Evolutionary conservation across 139 green algal genomes (phyloP), one percentile per base, ranked within the genome.

Genomic region (Chlamydomonas schloesseri): DNA sequence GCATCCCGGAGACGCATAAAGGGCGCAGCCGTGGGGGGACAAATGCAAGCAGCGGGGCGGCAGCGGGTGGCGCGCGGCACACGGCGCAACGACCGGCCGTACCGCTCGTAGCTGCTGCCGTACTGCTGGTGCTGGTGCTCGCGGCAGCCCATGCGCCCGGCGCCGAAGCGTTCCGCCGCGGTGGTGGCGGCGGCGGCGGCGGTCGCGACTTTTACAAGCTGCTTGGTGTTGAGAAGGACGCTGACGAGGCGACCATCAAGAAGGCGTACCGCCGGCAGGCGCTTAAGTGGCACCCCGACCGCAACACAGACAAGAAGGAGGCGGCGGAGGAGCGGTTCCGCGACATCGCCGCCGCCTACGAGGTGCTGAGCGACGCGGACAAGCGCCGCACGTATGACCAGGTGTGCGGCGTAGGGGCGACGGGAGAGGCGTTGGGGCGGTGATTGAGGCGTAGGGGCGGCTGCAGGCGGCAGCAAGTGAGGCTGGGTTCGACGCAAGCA

Each of bases 161-260:
- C 21, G 60, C 23, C 42, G 42, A 50, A 50, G 42, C 42, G 6
- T 50, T 50, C 8, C 42, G 42, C 42, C 42, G 42, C 42, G 42
- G 42, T 8, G 42, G 42, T 8, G 42, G 42, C 42, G 42, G 42
- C 42, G 42, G n/a, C 13, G 17, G n/a, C 28, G 58, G 33, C 0
- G 58, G 68, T 3, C 73, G 73, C 17, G 72, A 96, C 82, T 95
- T 91, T 31, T 98, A 98, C 78, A 90, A 95, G 26, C 50, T 92
- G 0, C 88, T 98, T 0, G 94, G 93, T 33, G 73, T 98, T 0
- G 67, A 75, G 0, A 60, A 82, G 1, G 94, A 97, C 46, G 95
- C 96, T 0, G 92, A 96, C n/a, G 95, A 98, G 11, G 60, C 81
- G 8, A 93, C 90, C 0, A 97, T 98, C 50, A 97, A 98, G 87